phyloP scores from a whole-genome alignment of 257 asterid genomes.

The Sherardia arvensis region DNA sequence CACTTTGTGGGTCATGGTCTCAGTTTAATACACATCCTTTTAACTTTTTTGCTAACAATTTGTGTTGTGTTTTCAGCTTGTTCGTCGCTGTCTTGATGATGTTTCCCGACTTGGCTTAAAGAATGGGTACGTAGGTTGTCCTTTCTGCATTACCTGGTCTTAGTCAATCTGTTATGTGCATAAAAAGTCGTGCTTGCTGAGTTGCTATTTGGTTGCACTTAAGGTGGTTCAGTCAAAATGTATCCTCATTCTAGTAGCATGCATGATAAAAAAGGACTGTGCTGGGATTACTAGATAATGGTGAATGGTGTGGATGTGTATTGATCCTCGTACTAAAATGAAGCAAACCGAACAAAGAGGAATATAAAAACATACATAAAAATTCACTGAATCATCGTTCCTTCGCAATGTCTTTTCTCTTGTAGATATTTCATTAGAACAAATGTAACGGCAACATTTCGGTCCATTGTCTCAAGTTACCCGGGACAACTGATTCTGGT shows the following conservation, averaged over 20 bases:
- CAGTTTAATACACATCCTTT: neutral
- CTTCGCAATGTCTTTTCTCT: conserved; percentile 1
- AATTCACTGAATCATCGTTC: neutral
- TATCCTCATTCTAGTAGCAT: neutral
- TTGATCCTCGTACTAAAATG: neutral
- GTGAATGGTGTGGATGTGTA: too few species aligned
- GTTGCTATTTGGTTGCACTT: neutral
- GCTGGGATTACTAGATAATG: neutral
- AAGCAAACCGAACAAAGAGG: neutral
- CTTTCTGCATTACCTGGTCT: conserved; percentile 2
- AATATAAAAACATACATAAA: neutral
- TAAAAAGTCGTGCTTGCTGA: neutral
- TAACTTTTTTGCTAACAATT: conserved; percentile 14
- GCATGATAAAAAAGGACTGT: neutral
- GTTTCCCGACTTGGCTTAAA: conserved; percentile 33
- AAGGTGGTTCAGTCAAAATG: neutral
- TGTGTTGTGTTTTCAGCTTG: conserved; percentile 48
- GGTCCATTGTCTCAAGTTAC: conserved; percentile 67
- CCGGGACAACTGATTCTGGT: conserved; percentile 75
- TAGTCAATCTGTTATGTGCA: neutral
- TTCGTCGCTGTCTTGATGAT: conserved; percentile 48
- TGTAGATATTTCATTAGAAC: conserved; percentile 68
- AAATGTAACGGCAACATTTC: conserved; percentile 80
- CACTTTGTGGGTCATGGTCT: neutral
- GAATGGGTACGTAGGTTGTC: conserved; percentile 44